These are phyloP conservation scores for Phytophthora boehmeriae DNA, from an alignment of 352 stramenopile species.

Conservation along the genomic window DNA sequence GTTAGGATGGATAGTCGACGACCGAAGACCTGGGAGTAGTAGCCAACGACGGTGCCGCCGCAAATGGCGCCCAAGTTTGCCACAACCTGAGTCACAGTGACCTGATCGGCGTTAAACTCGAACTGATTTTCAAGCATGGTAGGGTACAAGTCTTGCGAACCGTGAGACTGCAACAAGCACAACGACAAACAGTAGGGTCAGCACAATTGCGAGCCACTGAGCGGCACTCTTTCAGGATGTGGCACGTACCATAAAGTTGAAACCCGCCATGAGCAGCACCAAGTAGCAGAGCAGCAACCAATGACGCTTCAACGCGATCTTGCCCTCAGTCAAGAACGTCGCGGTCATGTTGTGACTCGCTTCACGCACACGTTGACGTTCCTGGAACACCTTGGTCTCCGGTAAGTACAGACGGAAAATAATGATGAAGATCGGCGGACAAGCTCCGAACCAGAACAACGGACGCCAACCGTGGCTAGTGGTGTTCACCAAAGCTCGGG, in stretches of 20 bases:
- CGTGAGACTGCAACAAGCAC: conserved; percentile 37
- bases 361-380: conserved; percentile 38
- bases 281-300: conserved; percentile 53
- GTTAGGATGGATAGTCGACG: conserved; percentile 50
- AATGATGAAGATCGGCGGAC: conserved; percentile 52
- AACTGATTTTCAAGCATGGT: conserved; percentile 58
- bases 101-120: conserved; percentile 47
- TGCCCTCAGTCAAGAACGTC: conserved; percentile 49
- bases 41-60: conserved; percentile 53
- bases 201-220: neutral
- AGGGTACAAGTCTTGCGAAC: conserved; percentile 56
- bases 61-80: conserved; percentile 56
- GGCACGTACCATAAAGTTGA: conserved; percentile 51
- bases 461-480: conserved; percentile 55
- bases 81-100: conserved; percentile 54
- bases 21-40: conserved; percentile 62
- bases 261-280: conserved; percentile 50
- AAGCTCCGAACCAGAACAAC: conserved; percentile 57
- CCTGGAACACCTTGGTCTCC: conserved; percentile 50
- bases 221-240: neutral
- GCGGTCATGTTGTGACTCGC: conserved; percentile 35
- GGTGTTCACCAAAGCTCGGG: conserved; percentile 43
- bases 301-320: conserved; percentile 49
- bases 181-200: conserved; percentile 6
- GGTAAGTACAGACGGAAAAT: conserved; percentile 43